These are phyloP conservation scores for Metarhizium guizhouense DNA, from an alignment of 2,329 filamentous ascomycete species.

Conservation along the genomic window DNA sequence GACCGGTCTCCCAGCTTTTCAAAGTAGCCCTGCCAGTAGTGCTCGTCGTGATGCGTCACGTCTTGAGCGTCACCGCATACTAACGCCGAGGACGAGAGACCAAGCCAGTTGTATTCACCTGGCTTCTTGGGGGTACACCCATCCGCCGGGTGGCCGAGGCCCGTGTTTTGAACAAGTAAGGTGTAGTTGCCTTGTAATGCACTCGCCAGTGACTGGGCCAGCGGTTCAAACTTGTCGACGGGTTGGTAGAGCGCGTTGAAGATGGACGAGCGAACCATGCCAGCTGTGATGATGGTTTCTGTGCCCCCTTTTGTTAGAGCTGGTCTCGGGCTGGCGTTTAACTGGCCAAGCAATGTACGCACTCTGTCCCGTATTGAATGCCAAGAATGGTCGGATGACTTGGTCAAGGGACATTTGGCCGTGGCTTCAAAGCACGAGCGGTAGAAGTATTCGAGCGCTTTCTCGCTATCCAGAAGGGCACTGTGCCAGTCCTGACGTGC, in stretches of 20 bases:
- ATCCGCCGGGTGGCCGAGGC: background rate
- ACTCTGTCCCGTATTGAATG: constrained; percentile 12
- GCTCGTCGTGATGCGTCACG: background rate
- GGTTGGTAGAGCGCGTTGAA: constrained; percentile 19
- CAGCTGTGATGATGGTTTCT: constrained; percentile 15
- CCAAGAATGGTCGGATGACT: constrained; percentile 3
- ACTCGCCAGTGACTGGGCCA: constrained; percentile 1
- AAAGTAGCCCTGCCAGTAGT: background rate
- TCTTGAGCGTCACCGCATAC: background rate
- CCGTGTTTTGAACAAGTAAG: background rate
- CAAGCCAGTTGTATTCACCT: constrained; percentile 2
- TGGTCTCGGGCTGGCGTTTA: constrained; percentile 15
- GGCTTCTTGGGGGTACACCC: background rate
- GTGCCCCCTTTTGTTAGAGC: constrained; percentile 9
- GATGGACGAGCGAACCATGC: constrained; percentile 11
- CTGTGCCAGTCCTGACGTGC: too few relatives aligned
- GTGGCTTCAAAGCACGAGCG: too few relatives aligned
- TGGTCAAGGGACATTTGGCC: too few relatives aligned
- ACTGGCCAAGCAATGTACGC: constrained; percentile 13
- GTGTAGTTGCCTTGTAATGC: constrained; percentile 1
- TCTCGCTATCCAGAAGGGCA: too few relatives aligned
- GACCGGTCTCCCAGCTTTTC: too few relatives aligned
- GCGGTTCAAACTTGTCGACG: constrained; percentile 9
- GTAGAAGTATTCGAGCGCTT: too few relatives aligned
- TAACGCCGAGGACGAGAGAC: background rate